These are phyloP conservation scores for Gracilaria vermiculophylla DNA, from an alignment of 23 red algal species.

Conservation along the genomic window DNA sequence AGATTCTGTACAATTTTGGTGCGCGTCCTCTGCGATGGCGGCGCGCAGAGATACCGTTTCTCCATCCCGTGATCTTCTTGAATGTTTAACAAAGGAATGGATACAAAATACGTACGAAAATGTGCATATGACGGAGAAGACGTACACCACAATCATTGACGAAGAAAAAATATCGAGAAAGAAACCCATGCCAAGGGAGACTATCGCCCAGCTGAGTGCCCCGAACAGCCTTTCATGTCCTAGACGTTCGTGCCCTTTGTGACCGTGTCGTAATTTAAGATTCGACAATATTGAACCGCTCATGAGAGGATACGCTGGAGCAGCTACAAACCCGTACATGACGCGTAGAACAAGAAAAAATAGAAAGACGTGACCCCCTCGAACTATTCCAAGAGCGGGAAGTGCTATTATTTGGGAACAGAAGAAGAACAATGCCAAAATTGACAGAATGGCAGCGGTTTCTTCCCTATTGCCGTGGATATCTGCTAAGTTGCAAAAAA, in stretches of 20 bases:
- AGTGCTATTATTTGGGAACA: constrained; percentile 25
- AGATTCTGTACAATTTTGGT: neutral
- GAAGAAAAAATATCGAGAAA: constrained; percentile 31
- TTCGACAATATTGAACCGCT: constrained; percentile 5
- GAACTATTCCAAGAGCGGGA: constrained; percentile 16
- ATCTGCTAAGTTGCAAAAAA: constrained; percentile 52
- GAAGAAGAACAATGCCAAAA: constrained; percentile 10
- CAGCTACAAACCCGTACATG: neutral
- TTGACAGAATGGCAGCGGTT: neutral
- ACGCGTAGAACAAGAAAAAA: constrained; percentile 11
- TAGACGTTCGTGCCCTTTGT: constrained; percentile 12
- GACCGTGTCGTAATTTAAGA: constrained; percentile 24
- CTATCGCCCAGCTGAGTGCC: constrained; percentile 59
- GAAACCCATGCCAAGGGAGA: constrained; percentile 32
- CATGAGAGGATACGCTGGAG: constrained; percentile 25
- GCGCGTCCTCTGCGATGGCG: too few relatives aligned
- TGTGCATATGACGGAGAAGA: constrained; percentile 8
- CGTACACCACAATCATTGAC: constrained; percentile 22
- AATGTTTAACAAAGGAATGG: neutral
- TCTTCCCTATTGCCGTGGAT: neutral
- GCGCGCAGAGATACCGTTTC: neutral
- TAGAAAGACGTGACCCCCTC: neutral
- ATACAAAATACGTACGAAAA: neutral
- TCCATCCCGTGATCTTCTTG: neutral
- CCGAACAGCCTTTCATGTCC: constrained; percentile 67